phyloP scores from a whole-genome alignment of 345 rosid species.

The Rhodomyrtus tomentosa region DNA sequence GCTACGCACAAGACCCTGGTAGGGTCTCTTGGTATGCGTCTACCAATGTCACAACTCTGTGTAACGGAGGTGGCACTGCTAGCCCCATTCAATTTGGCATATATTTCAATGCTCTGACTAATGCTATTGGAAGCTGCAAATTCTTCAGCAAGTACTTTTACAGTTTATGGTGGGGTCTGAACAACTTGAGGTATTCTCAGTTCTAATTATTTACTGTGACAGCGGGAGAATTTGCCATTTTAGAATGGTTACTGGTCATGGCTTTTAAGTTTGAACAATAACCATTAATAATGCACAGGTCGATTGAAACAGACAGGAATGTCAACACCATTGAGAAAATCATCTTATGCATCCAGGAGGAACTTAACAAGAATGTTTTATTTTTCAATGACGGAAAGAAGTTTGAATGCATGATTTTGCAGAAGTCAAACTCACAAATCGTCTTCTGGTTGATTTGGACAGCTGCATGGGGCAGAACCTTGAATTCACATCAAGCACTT shows the following conservation, averaged over 20 bases:
- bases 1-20: background rate
- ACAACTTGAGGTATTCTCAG: constrained; percentile 23
- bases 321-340: background rate
- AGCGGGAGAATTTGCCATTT: background rate
- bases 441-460: background rate
- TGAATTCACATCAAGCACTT: constrained; percentile 5
- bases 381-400: background rate
- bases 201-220: background rate
- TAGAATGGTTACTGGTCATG: background rate
- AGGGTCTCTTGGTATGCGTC: constrained; percentile 8
- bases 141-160: constrained; percentile 28
- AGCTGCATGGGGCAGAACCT: constrained; percentile 29
- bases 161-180: constrained; percentile 40
- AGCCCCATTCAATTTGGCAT: background rate
- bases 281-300: background rate
- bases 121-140: constrained; percentile 4
- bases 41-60: constrained; percentile 12
- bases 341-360: background rate
- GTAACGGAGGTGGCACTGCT: background rate
- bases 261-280: background rate
- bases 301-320: background rate
- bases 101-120: background rate
- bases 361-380: background rate
- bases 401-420: background rate
- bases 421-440: background rate